Evolutionary conservation across 73 alveolate species (phyloP), one percentile per base, ranked within the genome.

Genomic region (Stentor roeselii): DNA sequence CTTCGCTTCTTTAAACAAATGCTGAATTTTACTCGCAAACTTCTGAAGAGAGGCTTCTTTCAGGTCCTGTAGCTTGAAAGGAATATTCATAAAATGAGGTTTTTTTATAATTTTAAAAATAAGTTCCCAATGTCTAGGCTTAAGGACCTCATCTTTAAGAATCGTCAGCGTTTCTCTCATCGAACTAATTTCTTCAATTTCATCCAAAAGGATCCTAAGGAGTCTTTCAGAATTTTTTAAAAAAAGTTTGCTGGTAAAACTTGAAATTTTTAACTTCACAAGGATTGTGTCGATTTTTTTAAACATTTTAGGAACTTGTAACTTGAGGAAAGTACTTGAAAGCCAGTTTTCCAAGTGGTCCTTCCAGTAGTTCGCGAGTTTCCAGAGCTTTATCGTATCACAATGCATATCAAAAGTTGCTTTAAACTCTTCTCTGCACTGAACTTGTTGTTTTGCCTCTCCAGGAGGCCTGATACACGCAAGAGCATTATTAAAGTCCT

Each of bases 321-420:
- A 86, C 27, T 84, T 40, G 42, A 88, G 82, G 82, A 91, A 91
- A 2, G 96, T 92, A 38, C 94, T 78, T 37, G 90, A 83, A 34
- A 83, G 82, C 59, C 93, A 91, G 91, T 85, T 88, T 76, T 91
- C 88, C 60, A 92, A 78, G 78, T 93, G 87, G 83, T 91, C 88
- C 76, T 84, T 88, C 96, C 96, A 91, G 87, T 91, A 91, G 14
- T 88, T 89, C 3, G 90, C 82, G 89, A 91, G 90, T 67, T 91
- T 91, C 94, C 96, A 91, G 15, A 91, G 50, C 39, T 88, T 88
- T 3, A 91, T 59, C 3, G 96, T 91, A 36, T 91, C 88, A 40
- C 86, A 83, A 59, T 91, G 96, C 40, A 91, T 32, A 40, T 86
- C 86, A 30, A 85, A 86, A 3, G 88, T 85, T 41, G 78, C 75